A percentile compares a stretch with the other conserved stretches of the same genome.
Conservation (phyloP, 768 basidiomycete genomes). For the Russula lepida region DNA sequence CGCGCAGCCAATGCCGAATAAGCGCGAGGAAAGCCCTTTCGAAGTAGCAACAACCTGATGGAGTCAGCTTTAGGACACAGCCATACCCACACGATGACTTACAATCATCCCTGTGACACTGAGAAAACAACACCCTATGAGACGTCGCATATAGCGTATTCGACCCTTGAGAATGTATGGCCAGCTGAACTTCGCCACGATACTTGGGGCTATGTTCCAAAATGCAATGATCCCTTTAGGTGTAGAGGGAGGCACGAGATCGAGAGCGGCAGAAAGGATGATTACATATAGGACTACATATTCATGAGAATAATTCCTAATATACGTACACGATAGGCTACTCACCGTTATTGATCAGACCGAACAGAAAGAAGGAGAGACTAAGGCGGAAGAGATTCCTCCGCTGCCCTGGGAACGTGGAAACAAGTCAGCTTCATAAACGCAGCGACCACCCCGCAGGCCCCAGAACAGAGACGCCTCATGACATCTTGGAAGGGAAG, state of each 20-base stretch:
- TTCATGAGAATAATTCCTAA: background rate
- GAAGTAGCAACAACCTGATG: constrained; percentile 20
- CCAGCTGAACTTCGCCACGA: constrained; percentile 86
- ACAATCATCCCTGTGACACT: constrained; percentile 86
- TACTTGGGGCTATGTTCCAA: constrained; percentile 86
- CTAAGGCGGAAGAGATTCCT: constrained; percentile 33
- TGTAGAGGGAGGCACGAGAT: constrained; percentile 84
- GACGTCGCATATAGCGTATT: constrained; percentile 69
- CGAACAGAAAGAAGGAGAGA: constrained; percentile 81
- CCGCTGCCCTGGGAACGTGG: constrained; percentile 3
- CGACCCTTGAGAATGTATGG: constrained; percentile 83
- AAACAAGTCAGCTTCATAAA: background rate
- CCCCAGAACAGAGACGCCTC: background rate
- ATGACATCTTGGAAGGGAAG: background rate
- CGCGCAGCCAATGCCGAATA: constrained; percentile 20
- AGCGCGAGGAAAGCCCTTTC: constrained; percentile 10
- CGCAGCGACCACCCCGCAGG: background rate
- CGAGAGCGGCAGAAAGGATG: constrained; percentile 91
- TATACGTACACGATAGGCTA: background rate
- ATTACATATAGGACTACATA: constrained; percentile 83
- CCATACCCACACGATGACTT: constrained; percentile 26
- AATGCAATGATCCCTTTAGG: constrained; percentile 94
- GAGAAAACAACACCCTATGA: constrained; percentile 65
- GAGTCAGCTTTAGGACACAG: background rate
- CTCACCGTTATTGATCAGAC: constrained; percentile 84